Evolutionary conservation across 768 basidiomycete genomes (phyloP), one percentile per base, ranked within the genome.

Genomic region (Pilatotrama ljubarskyi): DNA sequence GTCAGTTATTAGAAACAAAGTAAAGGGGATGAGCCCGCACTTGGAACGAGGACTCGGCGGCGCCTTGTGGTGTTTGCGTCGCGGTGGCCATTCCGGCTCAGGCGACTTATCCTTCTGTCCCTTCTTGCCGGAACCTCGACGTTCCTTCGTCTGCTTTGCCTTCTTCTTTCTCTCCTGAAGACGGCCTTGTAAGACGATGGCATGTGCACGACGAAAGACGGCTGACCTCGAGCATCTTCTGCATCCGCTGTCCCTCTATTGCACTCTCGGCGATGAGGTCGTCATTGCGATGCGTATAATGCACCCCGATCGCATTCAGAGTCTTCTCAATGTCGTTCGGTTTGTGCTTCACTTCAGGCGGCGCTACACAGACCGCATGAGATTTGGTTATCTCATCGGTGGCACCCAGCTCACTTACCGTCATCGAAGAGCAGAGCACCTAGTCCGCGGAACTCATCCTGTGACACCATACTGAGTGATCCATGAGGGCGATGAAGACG

Each of bases 281-380:
- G 53, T 90, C 86, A 62, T 93, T 93, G 22, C 81, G 79, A 66
- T 93, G 91, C 32, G 82, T 88, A 63, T 93, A 93, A 51, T 78
- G 80, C 4, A 90, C 83, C 2, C 88, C 89, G 25, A 84, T 78
- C 8, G 78, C 77, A 56, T 77, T 80, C 17, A 92, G 75, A 0
- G 83, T 82, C 64, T 77, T 81, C 59, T 84, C 78, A 20, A 82
- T 82, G 20, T 74, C 77, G 48, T 83, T 77, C 56, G 83, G 75
- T 53, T 81, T 77, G 17, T 67, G 37, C 8, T 57, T 26, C 36
- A 63, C 69, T 60, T 58, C 77, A 65, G 25, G 80, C 24, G 78
- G 82, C 80, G 50, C 62, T 58, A 22, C 15, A 13, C n/a, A n/a
- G n/a, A n/a, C n/a, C 48, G 55, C 26, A 20, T 15, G 15, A 18